Evolutionary conservation across 331 rosid genomes (phyloP), one percentile per base, ranked within the genome.

Genomic region (Prunus yedoensis): DNA sequence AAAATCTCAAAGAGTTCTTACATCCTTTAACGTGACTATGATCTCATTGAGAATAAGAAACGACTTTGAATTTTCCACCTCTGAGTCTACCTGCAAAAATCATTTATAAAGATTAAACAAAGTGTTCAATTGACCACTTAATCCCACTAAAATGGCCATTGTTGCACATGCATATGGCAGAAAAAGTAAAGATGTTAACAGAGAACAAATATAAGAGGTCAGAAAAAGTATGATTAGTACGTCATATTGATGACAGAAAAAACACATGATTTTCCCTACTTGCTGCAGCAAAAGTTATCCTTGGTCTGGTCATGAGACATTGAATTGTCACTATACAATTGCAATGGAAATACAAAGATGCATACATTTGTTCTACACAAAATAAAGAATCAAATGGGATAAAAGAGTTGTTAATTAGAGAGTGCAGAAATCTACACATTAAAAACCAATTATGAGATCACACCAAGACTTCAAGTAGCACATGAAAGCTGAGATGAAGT

Each of bases 11-110:
- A 46, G n/a, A 51, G 76, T 21, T 80, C 93, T 86, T 90, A 90
- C 97, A 83, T 89, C 96, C 85, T 94, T 94, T 76, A 90, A 81
- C 8, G 91, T 79, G 78, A 92, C 75, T 83, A 94, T 87, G 73
- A 94, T 85, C 84, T 92, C 97, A 78, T 94, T 94, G 78, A 94
- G 95, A 80, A 94, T 89, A 56, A 87, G 91, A 87, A 94, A 94
- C 59, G 85, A 89, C 87, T 85, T 90, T 20, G 89, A 74, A 79
- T 80, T 87, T 70, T 87, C 97, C 68, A 79, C 93, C 74, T 76
- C 97, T 68, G 84, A 79, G 84, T 81, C 86, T 74, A 80, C 80
- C 97, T 90, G 89, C 88, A 89, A 50, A 77, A 84, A 77, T 73
- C 61, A 73, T 25, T 45, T 46, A 85, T 9, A 61, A 70, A 59